Base-by-base conservation (phyloP, 169 alveolate genomes). In the Plasmodium yoelii region DNA sequence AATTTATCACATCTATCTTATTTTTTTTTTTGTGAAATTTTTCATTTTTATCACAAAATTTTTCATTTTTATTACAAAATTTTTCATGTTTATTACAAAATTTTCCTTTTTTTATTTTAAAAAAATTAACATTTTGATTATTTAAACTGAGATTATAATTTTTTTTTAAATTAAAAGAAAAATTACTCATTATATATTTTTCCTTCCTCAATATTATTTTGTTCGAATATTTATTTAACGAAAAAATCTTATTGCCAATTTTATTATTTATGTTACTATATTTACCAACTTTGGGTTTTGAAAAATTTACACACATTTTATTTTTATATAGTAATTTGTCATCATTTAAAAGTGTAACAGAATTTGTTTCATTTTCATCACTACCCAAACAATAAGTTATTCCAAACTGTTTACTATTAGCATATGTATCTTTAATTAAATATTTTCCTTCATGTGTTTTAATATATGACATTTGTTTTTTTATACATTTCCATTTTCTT, bases 121-220 rank as follows among this genome's bases (percentile, higher is more conserved):
- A 42, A 51, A 57, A 12, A 19, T 59, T 34, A 34, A 15, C 18
- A n/a, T 68, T 68, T 18, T 55, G 77, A 15, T 68, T 60, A 55
- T n/a, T 44, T 24, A 77, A 22, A 26, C 88, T 77, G 7, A 77
- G 77, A 46, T 77, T 77, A 57, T 77, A 77, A 77, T 65, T 64
- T 22, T 56, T 63, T 42, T 63, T 63, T n/a, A 47, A 64, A 19
- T 77, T 63, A 19, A 46, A 77, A 68, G 19, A 64, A 19, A 63
- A 57, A 64, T 77, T 77, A 28, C 57, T 22, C 55, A 60, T 59
- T 10, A 8, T 73, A 18, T 22, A 10, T n/a, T 73, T 42, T 44
- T 59, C 60, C 44, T 47, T 57, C 6, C 5, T 64, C 73, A 10
- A 7, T 28, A 42, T 10, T 13, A 39, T 15, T 15, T 56, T 24